phyloP scores from a whole-genome alignment of 257 asterid genomes.

The Nicotiana sylvestris region DNA sequence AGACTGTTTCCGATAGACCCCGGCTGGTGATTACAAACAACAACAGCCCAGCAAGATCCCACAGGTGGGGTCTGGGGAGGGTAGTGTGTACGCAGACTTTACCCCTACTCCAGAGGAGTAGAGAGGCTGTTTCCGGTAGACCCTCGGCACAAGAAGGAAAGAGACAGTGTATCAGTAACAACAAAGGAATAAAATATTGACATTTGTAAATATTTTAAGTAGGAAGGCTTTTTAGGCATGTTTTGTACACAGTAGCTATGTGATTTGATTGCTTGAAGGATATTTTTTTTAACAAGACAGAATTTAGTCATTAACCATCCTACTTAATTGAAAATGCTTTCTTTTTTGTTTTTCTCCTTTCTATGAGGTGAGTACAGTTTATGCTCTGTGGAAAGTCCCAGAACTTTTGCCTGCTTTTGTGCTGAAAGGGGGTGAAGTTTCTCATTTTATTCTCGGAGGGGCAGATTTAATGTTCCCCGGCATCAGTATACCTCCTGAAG shows the following conservation, averaged over 20 bases:
- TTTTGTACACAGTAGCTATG: not conserved
- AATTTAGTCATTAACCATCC: slow-evolving; percentile 10
- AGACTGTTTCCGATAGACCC: too few relatives aligned
- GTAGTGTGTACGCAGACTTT: too few relatives aligned
- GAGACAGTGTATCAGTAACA: too few relatives aligned
- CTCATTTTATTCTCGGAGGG: slow-evolving; percentile 84
- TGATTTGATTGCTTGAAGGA: not conserved
- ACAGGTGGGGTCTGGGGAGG: too few relatives aligned
- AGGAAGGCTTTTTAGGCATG: slow-evolving; percentile 1
- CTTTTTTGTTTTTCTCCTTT: not conserved
- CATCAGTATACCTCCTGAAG: slow-evolving; percentile 62
- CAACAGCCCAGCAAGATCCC: too few relatives aligned
- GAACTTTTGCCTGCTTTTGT: slow-evolving; percentile 79
- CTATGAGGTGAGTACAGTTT: slow-evolving; percentile 44
- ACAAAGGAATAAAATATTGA: not conserved
- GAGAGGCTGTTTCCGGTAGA: too few relatives aligned
- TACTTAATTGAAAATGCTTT: not conserved
- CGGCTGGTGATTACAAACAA: not conserved
- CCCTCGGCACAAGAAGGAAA: too few relatives aligned
- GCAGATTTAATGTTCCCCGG: slow-evolving; percentile 99
- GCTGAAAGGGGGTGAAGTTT: slow-evolving; percentile 90
- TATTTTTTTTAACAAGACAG: not conserved
- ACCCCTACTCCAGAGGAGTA: too few relatives aligned
- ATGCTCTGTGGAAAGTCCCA: slow-evolving; percentile 94
- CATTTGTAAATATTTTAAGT: not conserved